phyloP scores from a whole-genome alignment of 805 yeast species.

The Metschnikowia santaceciliae region DNA sequence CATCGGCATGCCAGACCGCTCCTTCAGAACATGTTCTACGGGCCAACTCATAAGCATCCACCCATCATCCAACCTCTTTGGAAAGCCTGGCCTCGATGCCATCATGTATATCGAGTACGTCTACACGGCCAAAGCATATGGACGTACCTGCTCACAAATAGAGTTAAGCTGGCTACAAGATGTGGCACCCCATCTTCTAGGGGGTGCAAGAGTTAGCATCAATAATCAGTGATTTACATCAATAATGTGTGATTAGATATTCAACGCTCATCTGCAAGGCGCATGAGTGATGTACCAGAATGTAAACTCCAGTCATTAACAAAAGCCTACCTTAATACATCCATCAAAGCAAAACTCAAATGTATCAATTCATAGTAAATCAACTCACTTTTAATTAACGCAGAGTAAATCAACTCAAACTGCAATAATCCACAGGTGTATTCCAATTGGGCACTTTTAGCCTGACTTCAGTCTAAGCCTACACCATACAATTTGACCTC shows the following conservation, averaged over 20 bases:
- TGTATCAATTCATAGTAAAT: no score
- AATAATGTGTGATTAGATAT: not conserved
- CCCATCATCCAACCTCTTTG: slow-evolving; percentile 86
- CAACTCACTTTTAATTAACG: no score
- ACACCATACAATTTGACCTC: not conserved
- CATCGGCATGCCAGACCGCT: slow-evolving; percentile 89
- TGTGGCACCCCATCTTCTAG: slow-evolving; percentile 62
- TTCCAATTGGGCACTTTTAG: not conserved
- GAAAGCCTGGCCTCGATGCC: slow-evolving; percentile 68
- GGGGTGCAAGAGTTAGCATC: slow-evolving; percentile 34
- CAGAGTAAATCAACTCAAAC: no score
- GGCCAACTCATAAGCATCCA: slow-evolving; percentile 87
- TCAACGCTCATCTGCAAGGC: not conserved
- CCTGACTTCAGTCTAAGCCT: not conserved
- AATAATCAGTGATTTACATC: slow-evolving; percentile 16
- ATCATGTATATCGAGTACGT: slow-evolving; percentile 94
- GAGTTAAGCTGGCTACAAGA: slow-evolving; percentile 85
- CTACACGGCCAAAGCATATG: slow-evolving; percentile 88
- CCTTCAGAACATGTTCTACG: slow-evolving; percentile 77
- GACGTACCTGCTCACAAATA: slow-evolving; percentile 79
- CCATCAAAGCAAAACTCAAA: no score
- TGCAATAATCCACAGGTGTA: not conserved
- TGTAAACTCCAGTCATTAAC: not conserved
- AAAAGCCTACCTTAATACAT: not conserved
- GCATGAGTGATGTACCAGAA: not conserved